These are phyloP conservation scores for Chimonanthus praecox DNA, from an alignment of 164 flowering plant species.

Conservation along the genomic window DNA sequence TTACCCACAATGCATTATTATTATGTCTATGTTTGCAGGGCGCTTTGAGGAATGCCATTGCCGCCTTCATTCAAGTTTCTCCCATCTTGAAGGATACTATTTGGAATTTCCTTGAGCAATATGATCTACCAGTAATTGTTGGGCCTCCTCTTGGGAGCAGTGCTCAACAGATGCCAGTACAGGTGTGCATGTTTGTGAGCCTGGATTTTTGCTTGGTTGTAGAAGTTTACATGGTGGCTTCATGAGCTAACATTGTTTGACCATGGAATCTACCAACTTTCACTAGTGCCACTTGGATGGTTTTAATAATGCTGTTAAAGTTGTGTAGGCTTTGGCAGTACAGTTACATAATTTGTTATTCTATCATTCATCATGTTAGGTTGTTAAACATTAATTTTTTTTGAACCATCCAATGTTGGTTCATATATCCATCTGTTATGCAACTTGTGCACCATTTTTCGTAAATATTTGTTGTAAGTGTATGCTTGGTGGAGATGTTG, in stretches of 20 bases:
- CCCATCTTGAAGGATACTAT: slow-evolving; percentile 69
- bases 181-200: slow-evolving; percentile 33
- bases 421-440: too few species aligned
- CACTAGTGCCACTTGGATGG: background rate
- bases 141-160: slow-evolving; percentile 45
- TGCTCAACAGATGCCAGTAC: slow-evolving; percentile 44
- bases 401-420: too few species aligned
- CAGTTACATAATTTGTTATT: too few species aligned
- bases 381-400: too few species aligned
- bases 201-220: background rate
- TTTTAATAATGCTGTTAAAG: too few species aligned
- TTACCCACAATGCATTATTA: background rate
- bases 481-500: too few species aligned
- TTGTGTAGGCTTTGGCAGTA: background rate
- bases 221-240: background rate
- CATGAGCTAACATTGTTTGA: background rate
- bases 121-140: slow-evolving; percentile 96
- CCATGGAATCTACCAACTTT: background rate
- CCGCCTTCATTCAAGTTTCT: slow-evolving; percentile 66
- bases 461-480: too few species aligned
- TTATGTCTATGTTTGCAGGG: slow-evolving; percentile 43
- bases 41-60: slow-evolving; percentile 78
- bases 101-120: slow-evolving; percentile 94
- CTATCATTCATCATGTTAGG: too few species aligned
- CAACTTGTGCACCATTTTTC: too few species aligned